Conservation (phyloP, 83 land plant genomes). For the Picea abies region DNA sequence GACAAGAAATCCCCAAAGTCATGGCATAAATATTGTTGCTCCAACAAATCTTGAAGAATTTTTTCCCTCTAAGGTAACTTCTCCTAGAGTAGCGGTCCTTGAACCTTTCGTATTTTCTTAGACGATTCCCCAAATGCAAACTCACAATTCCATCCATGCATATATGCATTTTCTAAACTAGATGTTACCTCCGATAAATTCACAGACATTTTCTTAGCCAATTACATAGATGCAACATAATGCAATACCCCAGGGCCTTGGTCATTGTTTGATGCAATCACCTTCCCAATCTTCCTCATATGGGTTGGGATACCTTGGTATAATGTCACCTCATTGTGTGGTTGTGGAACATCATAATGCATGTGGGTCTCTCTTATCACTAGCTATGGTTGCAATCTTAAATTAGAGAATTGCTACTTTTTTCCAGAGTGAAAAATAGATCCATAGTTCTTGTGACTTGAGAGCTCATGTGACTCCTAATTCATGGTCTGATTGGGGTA, state of each 20-base stretch:
- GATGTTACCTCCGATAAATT: slow-evolving; percentile 56
- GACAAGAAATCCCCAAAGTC: slow-evolving; percentile 17
- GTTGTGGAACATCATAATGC: slow-evolving; percentile 11
- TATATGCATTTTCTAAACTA: slow-evolving; percentile 43
- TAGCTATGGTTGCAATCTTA: slow-evolving; percentile 23
- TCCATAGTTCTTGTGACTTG: slow-evolving; percentile 44
- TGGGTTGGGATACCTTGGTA: slow-evolving; percentile 14
- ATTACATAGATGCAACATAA: slow-evolving; percentile 7
- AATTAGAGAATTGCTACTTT: slow-evolving; percentile 20
- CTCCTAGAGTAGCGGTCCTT: slow-evolving; percentile 41
- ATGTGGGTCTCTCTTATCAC: slow-evolving; percentile 46
- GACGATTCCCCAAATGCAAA: slow-evolving; percentile 13
- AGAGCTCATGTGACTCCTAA: slow-evolving; percentile 6
- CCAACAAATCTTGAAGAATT: slow-evolving; percentile 75
- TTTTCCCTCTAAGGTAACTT: slow-evolving; percentile 55
- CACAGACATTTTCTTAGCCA: slow-evolving; percentile 34
- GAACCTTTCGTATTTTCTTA: slow-evolving; percentile 34
- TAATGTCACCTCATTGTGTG: slow-evolving; percentile 50
- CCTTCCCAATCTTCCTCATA: slow-evolving; percentile 27
- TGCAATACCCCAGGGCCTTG: slow-evolving; percentile 27
- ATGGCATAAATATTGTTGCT: slow-evolving; percentile 29
- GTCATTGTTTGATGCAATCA: slow-evolving; percentile 43
- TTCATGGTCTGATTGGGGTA: slow-evolving; percentile 61
- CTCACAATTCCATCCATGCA: slow-evolving; percentile 36
- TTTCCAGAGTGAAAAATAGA: slow-evolving; percentile 48